These are phyloP conservation scores for Dalbergia cochinchinensis DNA, from an alignment of 306 rosid species.

Conservation along the genomic window DNA sequence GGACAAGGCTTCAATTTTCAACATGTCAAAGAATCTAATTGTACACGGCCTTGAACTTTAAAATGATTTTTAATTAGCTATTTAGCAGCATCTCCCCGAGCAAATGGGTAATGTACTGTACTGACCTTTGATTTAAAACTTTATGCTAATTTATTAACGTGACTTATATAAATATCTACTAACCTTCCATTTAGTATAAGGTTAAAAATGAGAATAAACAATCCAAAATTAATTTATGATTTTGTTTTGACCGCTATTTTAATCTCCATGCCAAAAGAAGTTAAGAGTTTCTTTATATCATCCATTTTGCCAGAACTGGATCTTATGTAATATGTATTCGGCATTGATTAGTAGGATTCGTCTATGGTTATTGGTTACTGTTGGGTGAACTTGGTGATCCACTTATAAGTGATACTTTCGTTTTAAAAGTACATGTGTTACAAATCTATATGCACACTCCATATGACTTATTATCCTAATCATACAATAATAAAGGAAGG, in stretches of 20 bases:
- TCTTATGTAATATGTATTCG: constrained; percentile 18
- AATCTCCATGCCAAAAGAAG: too few relatives aligned
- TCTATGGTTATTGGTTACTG: constrained; percentile 15
- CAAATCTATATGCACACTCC: background rate
- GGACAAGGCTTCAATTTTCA: constrained; percentile 31
- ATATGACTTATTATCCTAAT: background rate
- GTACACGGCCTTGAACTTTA: constrained; percentile 17
- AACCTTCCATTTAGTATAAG: background rate
- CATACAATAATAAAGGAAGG: background rate
- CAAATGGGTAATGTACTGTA: background rate
- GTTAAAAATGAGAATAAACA: too few relatives aligned
- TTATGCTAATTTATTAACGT: background rate
- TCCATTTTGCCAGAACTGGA: constrained; percentile 39
- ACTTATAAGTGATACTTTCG: too few relatives aligned
- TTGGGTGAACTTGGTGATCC: constrained; percentile 10
- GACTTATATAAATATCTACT: background rate
- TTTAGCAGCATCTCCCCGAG: constrained; percentile 28
- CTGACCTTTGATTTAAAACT: constrained; percentile 35
- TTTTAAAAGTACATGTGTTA: too few relatives aligned
- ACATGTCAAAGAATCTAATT: constrained; percentile 33
- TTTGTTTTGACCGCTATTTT: too few relatives aligned
- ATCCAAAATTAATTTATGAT: too few relatives aligned
- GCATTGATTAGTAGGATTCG: constrained; percentile 26
- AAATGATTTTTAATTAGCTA: constrained; percentile 7
- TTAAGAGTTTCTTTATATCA: constrained; percentile 20